Conservation (phyloP, 192 early-diverging fungal species). For the Coemansia sp. region DNA sequence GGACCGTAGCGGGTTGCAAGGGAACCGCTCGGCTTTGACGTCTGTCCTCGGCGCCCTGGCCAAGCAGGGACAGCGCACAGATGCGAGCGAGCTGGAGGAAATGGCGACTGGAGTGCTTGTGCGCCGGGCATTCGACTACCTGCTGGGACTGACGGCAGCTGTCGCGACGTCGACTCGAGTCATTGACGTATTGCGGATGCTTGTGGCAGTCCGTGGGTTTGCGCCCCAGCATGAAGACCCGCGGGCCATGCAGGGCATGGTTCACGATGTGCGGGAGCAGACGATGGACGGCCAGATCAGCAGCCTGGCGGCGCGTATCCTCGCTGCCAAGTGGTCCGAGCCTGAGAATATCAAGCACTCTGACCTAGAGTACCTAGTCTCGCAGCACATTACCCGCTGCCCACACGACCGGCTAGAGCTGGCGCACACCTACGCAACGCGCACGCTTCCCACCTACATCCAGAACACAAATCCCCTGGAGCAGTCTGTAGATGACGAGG, state of each 20-base stretch:
- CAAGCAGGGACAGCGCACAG: constrained; percentile 16
- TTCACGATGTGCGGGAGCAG: constrained; percentile 3
- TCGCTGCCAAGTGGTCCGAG: constrained; percentile 13
- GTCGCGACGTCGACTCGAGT: constrained; percentile 12
- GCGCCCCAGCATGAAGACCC: constrained; percentile 5
- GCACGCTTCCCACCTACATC: constrained; percentile 4
- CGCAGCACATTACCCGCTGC: constrained; percentile 23
- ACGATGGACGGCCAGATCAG: constrained; percentile 44
- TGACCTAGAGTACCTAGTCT: constrained; percentile 29
- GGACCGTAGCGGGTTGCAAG: not conserved
- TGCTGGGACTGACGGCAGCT: constrained; percentile 5
- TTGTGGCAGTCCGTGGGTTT: constrained; percentile 13
- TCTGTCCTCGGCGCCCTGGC: constrained; percentile 25
- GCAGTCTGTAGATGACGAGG: not conserved
- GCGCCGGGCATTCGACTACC: constrained; percentile 39
- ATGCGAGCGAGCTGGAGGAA: constrained; percentile 10
- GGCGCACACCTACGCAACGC: constrained; percentile 14
- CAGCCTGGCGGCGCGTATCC: constrained; percentile 13
- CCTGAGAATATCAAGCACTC: constrained; percentile 3
- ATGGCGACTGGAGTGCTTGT: constrained; percentile 7
- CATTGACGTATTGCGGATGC: constrained; percentile 24
- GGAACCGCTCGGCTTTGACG: not conserved
- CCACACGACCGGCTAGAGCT: constrained; percentile 33
- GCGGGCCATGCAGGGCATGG: constrained; percentile 7
- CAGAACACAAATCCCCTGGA: too few species aligned